Percentiles rank a stretch among this genome's conserved stretches.
phyloP scores from a whole-genome alignment of 129 eudicot species.

The Helichrysum umbraculigerum region DNA sequence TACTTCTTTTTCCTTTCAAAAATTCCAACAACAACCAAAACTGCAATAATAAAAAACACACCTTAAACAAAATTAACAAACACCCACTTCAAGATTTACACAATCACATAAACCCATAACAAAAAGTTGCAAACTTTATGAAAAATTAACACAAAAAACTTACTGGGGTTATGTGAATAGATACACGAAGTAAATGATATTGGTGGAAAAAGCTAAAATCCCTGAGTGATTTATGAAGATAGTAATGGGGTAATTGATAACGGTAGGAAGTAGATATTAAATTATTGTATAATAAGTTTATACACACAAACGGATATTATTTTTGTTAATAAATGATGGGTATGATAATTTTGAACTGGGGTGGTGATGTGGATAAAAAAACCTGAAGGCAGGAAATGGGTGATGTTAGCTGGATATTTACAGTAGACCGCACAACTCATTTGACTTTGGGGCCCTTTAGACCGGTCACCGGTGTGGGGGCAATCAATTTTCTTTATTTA shows the following conservation, averaged over 20 bases:
- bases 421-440: conserved; percentile 13
- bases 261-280: conserved; percentile 2
- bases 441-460: not conserved
- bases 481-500: no score
- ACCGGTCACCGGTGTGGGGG: not conserved
- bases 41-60: not conserved
- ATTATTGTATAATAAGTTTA: not conserved
- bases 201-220: not conserved
- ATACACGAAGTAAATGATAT: not conserved
- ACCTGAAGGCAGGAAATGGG: not conserved
- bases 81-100: conserved; percentile 28
- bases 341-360: conserved; percentile 8
- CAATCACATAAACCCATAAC: conserved; percentile 8
- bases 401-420: not conserved
- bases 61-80: not conserved
- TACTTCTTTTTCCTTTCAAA: not conserved
- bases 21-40: not conserved
- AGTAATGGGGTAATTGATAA: not conserved
- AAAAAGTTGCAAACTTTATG: conserved; percentile 8
- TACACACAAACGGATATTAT: not conserved
- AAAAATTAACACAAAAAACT: conserved; percentile 1
- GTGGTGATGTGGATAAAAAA: conserved; percentile 4
- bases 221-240: conserved; percentile 3
- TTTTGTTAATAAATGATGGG: not conserved
- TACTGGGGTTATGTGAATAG: conserved; percentile 16